Conservation (phyloP, 345 rosid genomes). For the Euphorbia lathyris region DNA sequence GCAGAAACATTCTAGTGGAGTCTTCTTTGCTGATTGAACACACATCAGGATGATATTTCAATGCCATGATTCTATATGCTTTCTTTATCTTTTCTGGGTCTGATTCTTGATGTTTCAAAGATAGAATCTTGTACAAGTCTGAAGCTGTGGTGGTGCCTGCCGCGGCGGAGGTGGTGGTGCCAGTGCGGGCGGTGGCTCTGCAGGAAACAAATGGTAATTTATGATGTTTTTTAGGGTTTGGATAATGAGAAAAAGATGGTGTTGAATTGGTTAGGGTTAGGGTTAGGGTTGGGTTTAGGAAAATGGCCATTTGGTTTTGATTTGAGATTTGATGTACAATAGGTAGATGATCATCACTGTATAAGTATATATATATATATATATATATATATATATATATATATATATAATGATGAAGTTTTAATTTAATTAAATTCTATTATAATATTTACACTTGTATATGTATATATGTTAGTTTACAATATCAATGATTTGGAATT, state of each 20-base stretch:
- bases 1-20: constrained; percentile 24
- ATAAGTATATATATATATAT: neutral
- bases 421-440: too few relatives aligned
- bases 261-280: neutral
- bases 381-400: neutral
- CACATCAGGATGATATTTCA: constrained; percentile 25
- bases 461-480: neutral
- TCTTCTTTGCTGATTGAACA: constrained; percentile 22
- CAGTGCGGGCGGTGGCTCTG: neutral
- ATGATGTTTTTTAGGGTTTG: neutral
- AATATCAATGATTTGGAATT: neutral
- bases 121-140: constrained; percentile 26
- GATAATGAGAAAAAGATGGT: neutral
- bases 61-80: constrained; percentile 25
- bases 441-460: too few relatives aligned
- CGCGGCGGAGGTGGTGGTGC: too few relatives aligned
- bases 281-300: neutral
- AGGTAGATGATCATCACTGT: neutral
- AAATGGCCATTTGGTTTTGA: neutral
- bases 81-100: constrained; percentile 20
- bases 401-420: too few relatives aligned
- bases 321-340: neutral
- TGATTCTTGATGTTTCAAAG: constrained; percentile 15
- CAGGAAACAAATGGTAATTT: neutral
- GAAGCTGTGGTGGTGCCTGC: too few relatives aligned